Base-by-base conservation (phyloP, 805 yeast species). In the Phaffomyces thermotolerans region DNA sequence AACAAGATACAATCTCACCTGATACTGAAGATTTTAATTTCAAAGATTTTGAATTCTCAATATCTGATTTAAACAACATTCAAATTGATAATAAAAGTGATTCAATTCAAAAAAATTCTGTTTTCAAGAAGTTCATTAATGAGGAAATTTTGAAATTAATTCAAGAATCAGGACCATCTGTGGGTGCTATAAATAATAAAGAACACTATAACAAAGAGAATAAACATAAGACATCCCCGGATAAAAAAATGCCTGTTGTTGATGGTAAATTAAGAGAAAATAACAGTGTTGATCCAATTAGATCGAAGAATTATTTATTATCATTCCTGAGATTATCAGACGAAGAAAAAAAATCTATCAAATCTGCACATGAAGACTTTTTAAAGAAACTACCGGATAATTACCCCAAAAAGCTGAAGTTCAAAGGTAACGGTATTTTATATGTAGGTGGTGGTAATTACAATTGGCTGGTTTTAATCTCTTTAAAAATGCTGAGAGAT, bases 381-480 rank as follows among this genome's bases (percentile, higher is more conserved):
- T 23, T 57, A 27, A 48, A 54, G 3, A 64, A 63, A 33, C 54
- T 72, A 27, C 76, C 76, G 0, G 61, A 66, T 3, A 60, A 63
- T 42, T 57, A 60, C 8, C 77, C 77, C 1, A 71, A 64, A 37
- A 49, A 53, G 3, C 47, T 73, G 10, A 48, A 36, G 4, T 59
- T 65, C 44, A 67, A 68, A 38, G 79, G 81, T 1, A 66, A 72
- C 44, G 91, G 90, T 8, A 77, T 81, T 24, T 81, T 83, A 0
- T 76, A 77, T 44, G 80, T 83, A 37, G 91, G 87, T n/a, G 91
- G 91, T 39, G 86, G 86, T 3, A 71, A 70, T 46, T 83, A 76
- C 53, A 79, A 84, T 39, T 75, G 85, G 76, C 61, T 83, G 24
- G 68, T 84, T 1, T 61, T 80, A 24, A 57, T 79, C 6, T 71